A percentile compares a stretch with the other conserved stretches of the same genome.
Evolutionary conservation across 2,329 filamentous ascomycete genomes (phyloP).

Genomic region (Rugonectria rugulosa): DNA sequence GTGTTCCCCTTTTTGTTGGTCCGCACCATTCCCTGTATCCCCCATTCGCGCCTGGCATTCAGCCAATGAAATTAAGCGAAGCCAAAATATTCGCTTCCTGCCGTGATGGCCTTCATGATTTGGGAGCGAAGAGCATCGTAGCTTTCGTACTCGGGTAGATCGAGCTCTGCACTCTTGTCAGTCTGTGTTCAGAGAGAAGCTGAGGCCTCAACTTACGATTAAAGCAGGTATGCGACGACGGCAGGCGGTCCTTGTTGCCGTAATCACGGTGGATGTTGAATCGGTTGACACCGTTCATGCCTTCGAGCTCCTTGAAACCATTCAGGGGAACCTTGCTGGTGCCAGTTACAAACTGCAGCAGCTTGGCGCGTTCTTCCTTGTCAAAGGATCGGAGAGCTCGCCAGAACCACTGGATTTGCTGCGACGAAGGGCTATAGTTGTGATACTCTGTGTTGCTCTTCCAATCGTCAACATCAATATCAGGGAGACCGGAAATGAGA

Average conservation of each 20-base stretch:
- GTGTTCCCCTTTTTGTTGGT: not conserved
- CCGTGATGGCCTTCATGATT: conserved; percentile 95
- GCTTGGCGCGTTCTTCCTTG: conserved; percentile 97
- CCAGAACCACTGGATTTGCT: conserved; percentile 99
- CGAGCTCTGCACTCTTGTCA: conserved; percentile 74
- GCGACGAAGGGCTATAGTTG: conserved; percentile 93
- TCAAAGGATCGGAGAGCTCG: conserved; percentile 95
- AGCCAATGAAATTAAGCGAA: conserved; percentile 72
- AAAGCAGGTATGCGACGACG: conserved; percentile 98
- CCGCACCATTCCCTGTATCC: conserved; percentile 26
- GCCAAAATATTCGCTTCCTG: conserved; percentile 95
- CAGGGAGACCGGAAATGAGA: conserved; percentile 93
- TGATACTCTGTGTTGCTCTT: conserved; percentile 99
- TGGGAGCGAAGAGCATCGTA: conserved; percentile 90
- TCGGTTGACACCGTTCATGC: conserved; percentile 97
- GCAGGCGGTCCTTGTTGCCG: conserved; percentile 92
- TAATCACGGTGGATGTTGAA: conserved; percentile 99
- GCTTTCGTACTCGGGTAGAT: conserved; percentile 96
- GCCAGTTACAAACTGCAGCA: conserved; percentile 97
- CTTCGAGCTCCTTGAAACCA: conserved; percentile 98
- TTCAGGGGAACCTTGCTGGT: conserved; percentile 98
- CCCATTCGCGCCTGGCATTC: conserved; percentile 29
- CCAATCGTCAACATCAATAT: conserved; percentile 99
- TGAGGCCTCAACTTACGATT: conserved; percentile 99
- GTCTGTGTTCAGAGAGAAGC: too few species aligned